Base-by-base conservation (phyloP, 164 flowering plant genomes). In the Buxus sempervirens region DNA sequence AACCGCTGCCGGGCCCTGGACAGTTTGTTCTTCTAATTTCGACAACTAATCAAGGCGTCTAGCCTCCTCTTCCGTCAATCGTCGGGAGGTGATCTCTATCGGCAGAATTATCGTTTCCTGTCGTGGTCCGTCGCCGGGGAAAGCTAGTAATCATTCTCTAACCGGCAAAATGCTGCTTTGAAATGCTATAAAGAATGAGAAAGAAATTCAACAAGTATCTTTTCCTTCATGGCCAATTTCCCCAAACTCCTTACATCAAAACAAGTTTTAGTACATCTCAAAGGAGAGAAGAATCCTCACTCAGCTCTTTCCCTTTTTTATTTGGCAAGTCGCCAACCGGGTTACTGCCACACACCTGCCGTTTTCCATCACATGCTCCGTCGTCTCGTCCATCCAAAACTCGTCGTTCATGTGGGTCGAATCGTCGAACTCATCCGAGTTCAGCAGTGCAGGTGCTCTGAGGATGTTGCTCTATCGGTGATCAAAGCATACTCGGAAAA, bases 221-320 rank as follows among this genome's bases (percentile, higher is more conserved):
- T 18, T 20, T 60, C n/a, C 60, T 64, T 66, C 62, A 82, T 79
- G 87, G 81, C 76, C 73, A 70, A 66, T 14, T 60, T 79, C 71
- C 86, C 90, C 62, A 77, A 74, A 66, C 22, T 65, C 28, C 80
- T 81, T 65, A 74, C 85, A 1, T 61, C 89, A 3, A 83, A 81
- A 60, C 79, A 64, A n/a, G 70, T 93, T 58, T 73, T 90, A 26
- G 75, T 75, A 41, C 90, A 84, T 57, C 82, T 90, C 77, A 84
- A 88, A 73, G 73, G 85, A 51, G 79, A 86, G 72, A 86, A 82
- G 48, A 76, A 73, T 76, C 68, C 79, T 15, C 67, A n/a, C 58
- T 55, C 85, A 3, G 92, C 93, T 1, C 88, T 93, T 69, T 70
- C 86, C 53, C 78, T 90, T 12, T 89, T 90, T 85, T 78, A 90